Evolutionary conservation across 768 basidiomycete genomes (phyloP).

Genomic region (Amanita thiersii): DNA sequence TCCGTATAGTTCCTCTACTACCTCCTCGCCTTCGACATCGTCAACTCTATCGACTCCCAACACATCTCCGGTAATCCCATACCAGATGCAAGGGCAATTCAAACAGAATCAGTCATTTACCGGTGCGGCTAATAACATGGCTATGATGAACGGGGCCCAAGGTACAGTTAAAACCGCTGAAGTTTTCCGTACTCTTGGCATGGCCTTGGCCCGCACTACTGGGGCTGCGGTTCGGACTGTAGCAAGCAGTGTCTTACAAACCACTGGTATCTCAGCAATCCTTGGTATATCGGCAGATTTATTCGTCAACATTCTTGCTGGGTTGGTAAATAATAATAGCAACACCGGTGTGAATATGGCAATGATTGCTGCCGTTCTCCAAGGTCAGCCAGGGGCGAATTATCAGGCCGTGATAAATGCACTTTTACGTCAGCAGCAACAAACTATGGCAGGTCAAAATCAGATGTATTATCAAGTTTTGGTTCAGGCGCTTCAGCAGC

Average conservation of each 20-base stretch:
- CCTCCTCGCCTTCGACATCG: slow-evolving; percentile 10
- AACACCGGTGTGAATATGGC: slow-evolving; percentile 13
- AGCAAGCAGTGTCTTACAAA: neutral
- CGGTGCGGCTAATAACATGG: neutral
- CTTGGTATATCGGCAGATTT: neutral
- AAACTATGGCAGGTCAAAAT: neutral
- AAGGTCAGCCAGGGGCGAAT: slow-evolving; percentile 23
- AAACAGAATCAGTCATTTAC: neutral
- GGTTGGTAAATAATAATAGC: slow-evolving; percentile 12
- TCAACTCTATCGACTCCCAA: slow-evolving; percentile 13
- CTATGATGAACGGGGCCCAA: neutral
- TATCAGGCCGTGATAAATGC: slow-evolving; percentile 25
- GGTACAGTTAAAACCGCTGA: neutral
- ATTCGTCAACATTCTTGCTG: slow-evolving; percentile 1
- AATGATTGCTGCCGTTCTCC: slow-evolving; percentile 22
- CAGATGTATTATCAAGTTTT: neutral
- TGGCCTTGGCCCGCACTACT: neutral
- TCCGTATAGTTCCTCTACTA: slow-evolving; percentile 7
- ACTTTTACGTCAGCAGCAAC: slow-evolving; percentile 21
- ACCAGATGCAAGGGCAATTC: slow-evolving; percentile 8
- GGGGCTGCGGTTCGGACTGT: neutral
- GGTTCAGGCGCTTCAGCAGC: neutral
- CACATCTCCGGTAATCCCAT: slow-evolving; percentile 5
- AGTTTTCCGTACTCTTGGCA: neutral
- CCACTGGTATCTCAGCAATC: neutral